Conservation (phyloP, 2,329 filamentous ascomycete species). For the Diplocarpon rosae region DNA sequence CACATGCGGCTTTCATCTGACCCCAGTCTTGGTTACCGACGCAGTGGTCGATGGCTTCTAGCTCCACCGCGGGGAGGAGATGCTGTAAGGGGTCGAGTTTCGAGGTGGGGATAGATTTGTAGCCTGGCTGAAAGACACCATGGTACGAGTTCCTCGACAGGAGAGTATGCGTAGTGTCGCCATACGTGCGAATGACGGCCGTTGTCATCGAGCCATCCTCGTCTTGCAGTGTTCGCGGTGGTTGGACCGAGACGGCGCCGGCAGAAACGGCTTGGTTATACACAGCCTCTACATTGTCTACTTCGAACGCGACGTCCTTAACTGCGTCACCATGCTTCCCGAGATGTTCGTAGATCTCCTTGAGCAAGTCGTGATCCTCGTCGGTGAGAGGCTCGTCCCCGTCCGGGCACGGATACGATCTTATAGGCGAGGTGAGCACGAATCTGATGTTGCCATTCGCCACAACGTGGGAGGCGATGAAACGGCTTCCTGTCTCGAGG, state of each 20-base stretch:
- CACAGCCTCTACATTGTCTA: conserved; percentile 76
- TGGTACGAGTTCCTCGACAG: conserved; percentile 61
- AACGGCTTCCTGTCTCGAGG: conserved; percentile 76
- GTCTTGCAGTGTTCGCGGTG: conserved; percentile 44
- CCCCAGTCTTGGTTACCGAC: conserved; percentile 96
- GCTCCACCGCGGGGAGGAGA: conserved; percentile 49
- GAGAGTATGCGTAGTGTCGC: conserved; percentile 89
- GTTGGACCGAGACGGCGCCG: conserved; percentile 50
- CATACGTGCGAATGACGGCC: conserved; percentile 82
- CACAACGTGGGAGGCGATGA: conserved; percentile 74
- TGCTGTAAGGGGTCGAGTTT: conserved; percentile 28
- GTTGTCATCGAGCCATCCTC: conserved; percentile 56
- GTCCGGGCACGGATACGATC: conserved; percentile 44
- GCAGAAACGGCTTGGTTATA: conserved; percentile 61
- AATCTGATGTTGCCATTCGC: conserved; percentile 68
- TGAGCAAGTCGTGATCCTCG: conserved; percentile 54
- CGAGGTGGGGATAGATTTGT: conserved; percentile 40
- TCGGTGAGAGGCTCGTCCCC: conserved; percentile 48
- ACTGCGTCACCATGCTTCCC: conserved; percentile 87
- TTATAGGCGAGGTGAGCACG: conserved; percentile 72
- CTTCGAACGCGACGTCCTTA: conserved; percentile 91
- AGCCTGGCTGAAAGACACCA: conserved; percentile 77
- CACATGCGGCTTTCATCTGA: conserved; percentile 60
- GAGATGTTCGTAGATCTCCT: conserved; percentile 71
- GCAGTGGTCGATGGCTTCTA: conserved; percentile 84